A percentile compares a stretch with the other conserved stretches of the same genome.
phyloP scores from a whole-genome alignment of 345 rosid genomes.

The Gossypium herbaceum region DNA sequence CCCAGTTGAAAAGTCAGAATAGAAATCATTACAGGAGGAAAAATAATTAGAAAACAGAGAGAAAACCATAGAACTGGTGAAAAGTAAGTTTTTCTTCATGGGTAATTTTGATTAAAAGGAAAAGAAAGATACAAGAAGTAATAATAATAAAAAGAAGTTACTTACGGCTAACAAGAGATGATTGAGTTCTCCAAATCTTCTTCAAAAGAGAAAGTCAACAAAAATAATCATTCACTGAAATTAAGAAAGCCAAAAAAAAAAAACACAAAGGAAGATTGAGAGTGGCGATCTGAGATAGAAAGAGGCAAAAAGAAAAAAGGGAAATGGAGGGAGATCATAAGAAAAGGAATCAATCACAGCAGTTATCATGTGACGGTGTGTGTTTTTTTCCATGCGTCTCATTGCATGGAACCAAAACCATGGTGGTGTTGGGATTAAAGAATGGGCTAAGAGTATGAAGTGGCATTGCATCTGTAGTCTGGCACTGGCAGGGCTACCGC shows the following conservation, averaged over 20 bases:
- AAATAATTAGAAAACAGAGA: background rate
- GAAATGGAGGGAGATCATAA: background rate
- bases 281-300: constrained; percentile 2
- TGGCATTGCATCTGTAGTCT: too few species aligned
- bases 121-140: background rate
- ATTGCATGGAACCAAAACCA: background rate
- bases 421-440: background rate
- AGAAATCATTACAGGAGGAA: background rate
- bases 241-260: background rate
- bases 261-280: background rate
- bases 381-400: background rate
- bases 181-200: background rate
- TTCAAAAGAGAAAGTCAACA: background rate
- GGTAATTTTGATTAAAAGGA: background rate
- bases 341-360: constrained; percentile 3
- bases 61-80: background rate
- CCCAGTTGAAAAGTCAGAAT: background rate
- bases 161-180: constrained; percentile 15
- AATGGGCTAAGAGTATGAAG: background rate
- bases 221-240: background rate
- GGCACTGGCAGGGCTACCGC: too few species aligned
- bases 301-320: background rate
- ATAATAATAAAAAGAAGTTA: background rate
- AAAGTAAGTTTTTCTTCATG: background rate
- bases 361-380: background rate